These are phyloP conservation scores for Penstemon newberryi DNA, from an alignment of 257 asterid genomes.

Conservation along the genomic window DNA sequence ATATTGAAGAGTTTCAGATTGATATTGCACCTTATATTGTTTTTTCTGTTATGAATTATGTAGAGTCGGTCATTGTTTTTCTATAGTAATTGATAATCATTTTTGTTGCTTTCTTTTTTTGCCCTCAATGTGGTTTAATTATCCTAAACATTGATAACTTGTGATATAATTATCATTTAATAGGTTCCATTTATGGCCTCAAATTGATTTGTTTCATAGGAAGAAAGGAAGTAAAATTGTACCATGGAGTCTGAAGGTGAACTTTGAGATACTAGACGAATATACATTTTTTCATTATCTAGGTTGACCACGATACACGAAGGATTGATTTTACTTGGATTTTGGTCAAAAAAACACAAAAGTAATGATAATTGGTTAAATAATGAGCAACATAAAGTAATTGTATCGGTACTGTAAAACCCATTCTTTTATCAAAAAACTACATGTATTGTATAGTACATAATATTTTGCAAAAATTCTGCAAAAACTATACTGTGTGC, in stretches of 20 bases:
- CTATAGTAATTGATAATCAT: constrained; percentile 17
- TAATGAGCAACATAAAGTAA: too few species aligned
- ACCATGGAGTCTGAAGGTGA: not conserved
- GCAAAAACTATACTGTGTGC: too few species aligned
- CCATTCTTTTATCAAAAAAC: too few species aligned
- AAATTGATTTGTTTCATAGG: not conserved
- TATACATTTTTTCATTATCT: too few species aligned
- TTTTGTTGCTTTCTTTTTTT: not conserved
- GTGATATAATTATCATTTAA: not conserved
- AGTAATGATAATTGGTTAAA: too few species aligned
- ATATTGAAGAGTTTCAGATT: constrained; percentile 22
- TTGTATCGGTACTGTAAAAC: too few species aligned
- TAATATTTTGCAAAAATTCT: too few species aligned
- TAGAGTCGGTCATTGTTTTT: constrained; percentile 17
- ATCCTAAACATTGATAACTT: constrained; percentile 4
- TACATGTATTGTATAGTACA: too few species aligned
- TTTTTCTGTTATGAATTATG: not conserved
- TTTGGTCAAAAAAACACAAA: too few species aligned
- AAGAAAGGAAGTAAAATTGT: not conserved
- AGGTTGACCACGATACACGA: too few species aligned
- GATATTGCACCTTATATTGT: constrained; percentile 12
- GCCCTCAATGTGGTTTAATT: not conserved
- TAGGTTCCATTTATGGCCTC: not conserved
- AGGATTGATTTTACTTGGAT: too few species aligned
- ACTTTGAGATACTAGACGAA: too few species aligned